phyloP scores from a whole-genome alignment of 139 green algal species.

The Picochlorum sp. region DNA sequence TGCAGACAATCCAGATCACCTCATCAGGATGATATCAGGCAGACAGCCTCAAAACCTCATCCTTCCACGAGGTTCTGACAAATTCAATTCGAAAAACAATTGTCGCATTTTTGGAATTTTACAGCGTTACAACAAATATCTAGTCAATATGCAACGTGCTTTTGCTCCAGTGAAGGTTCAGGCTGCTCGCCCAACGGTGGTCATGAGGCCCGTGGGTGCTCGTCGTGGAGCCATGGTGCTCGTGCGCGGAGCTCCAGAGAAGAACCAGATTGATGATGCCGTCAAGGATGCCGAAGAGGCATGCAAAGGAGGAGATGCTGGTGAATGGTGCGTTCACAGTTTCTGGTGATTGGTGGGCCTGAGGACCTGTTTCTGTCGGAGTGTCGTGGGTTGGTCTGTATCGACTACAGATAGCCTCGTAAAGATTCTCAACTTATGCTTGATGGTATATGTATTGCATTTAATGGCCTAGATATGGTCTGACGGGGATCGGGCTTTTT shows the following conservation, averaged over 20 bases:
- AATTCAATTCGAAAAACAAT: too few relatives aligned
- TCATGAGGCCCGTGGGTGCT: neutral
- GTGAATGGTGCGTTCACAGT: slow-evolving; percentile 27
- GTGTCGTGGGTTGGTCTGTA: neutral
- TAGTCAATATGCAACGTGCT: neutral
- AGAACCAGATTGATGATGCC: slow-evolving; percentile 14
- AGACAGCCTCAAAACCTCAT: too few relatives aligned
- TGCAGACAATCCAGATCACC: too few relatives aligned
- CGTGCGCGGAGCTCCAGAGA: slow-evolving; percentile 5
- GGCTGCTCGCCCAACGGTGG: neutral
- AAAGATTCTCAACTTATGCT: too few relatives aligned
- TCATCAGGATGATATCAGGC: too few relatives aligned
- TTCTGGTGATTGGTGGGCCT: neutral
- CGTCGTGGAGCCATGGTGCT: neutral
- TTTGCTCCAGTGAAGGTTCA: neutral
- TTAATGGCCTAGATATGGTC: neutral
- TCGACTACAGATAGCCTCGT: too few relatives aligned
- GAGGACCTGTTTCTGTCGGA: neutral
- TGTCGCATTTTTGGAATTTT: too few relatives aligned
- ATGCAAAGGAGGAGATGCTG: slow-evolving; percentile 13
- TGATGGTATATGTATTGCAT: too few relatives aligned
- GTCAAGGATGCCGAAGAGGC: slow-evolving; percentile 23
- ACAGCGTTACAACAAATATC: too few relatives aligned
- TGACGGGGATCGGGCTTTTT: too few relatives aligned
- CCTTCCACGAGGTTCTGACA: too few relatives aligned